Conservation (phyloP, 331 rosid species). For the Arachis monticola region DNA sequence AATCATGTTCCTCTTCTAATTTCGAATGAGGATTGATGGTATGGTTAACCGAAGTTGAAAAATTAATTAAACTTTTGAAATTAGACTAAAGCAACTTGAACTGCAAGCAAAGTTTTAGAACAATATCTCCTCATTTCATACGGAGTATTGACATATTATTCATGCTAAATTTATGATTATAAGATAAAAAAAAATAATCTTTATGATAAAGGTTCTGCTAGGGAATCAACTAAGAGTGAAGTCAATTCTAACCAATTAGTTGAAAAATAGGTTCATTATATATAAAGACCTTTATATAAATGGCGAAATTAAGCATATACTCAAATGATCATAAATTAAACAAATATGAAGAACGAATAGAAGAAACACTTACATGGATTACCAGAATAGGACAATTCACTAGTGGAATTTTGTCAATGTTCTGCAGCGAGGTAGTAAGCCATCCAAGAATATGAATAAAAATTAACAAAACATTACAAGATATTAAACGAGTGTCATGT, state of each 20-base stretch:
- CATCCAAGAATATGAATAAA: background rate
- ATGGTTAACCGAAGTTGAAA: background rate
- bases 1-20: background rate
- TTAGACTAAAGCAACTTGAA: background rate
- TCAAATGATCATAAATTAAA: background rate
- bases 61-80: background rate
- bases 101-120: background rate
- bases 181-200: background rate
- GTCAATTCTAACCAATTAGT: too few relatives aligned
- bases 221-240: too few relatives aligned
- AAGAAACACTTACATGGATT: conserved; percentile 59
- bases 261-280: too few relatives aligned
- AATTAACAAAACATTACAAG: too few relatives aligned
- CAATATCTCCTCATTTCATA: background rate
- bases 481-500: background rate
- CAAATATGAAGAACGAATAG: background rate
- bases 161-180: background rate
- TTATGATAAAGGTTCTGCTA: too few relatives aligned
- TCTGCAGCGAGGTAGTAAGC: conserved; percentile 47
- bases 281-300: too few relatives aligned
- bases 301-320: too few relatives aligned
- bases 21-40: background rate
- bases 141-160: background rate
- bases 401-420: conserved; percentile 64
- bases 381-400: conserved; percentile 66